These are phyloP conservation scores for Saccharomycopsis olivae DNA, from an alignment of 805 yeast genomes.

Conservation along the genomic window DNA sequence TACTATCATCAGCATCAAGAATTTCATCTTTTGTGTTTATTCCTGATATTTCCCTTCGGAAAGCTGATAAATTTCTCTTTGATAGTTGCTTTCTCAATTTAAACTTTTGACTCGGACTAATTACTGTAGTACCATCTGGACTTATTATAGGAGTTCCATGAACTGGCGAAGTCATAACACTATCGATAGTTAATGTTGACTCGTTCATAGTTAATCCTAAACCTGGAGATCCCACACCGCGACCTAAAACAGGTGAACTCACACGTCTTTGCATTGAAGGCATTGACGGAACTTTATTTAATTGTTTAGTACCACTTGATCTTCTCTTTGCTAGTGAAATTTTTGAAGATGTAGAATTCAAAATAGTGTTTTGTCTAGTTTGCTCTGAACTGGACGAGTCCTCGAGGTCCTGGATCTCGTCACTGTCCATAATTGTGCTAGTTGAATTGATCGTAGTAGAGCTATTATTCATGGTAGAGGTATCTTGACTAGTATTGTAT, in stretches of 20 bases:
- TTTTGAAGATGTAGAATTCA: slow-evolving; percentile 7
- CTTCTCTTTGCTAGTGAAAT: not conserved
- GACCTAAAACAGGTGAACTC: not conserved
- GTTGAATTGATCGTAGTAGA: slow-evolving; percentile 12
- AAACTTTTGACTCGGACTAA: slow-evolving; percentile 18
- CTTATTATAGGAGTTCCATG: slow-evolving; percentile 6
- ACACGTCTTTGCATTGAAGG: not conserved
- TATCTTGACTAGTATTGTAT: not conserved
- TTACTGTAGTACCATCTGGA: slow-evolving; percentile 6
- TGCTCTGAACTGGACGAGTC: not conserved
- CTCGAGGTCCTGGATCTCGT: not conserved
- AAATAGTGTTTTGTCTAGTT: slow-evolving; percentile 14
- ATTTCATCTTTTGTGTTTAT: slow-evolving; percentile 17
- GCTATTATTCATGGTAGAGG: slow-evolving; percentile 11
- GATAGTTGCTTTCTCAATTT: slow-evolving; percentile 12
- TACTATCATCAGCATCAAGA: slow-evolving; percentile 5
- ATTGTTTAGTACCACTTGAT: not conserved
- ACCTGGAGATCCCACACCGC: not conserved
- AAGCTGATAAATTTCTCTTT: slow-evolving; percentile 12
- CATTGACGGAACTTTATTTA: slow-evolving; percentile 4
- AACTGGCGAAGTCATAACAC: not conserved
- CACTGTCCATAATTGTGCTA: slow-evolving; percentile 4
- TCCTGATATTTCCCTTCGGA: slow-evolving; percentile 7
- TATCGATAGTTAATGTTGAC: not conserved
- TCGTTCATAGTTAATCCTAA: not conserved